Conservation (phyloP, 2,329 filamentous ascomycete species). For the Erysiphe pulchra region DNA sequence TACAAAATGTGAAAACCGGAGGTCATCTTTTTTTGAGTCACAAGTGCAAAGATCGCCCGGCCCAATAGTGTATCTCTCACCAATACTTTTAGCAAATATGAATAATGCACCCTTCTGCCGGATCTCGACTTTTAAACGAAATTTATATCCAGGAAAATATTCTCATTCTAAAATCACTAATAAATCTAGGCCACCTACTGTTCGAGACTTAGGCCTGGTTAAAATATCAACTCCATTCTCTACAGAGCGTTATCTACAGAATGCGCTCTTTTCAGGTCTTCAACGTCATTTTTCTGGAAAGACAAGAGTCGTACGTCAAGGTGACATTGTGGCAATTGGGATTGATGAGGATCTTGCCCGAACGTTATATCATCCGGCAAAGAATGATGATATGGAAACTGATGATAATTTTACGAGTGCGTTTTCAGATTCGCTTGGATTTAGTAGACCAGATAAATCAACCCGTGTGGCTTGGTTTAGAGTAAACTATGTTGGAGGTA, state of each 20-base stretch:
- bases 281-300: constrained; percentile 75
- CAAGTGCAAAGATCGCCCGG: constrained; percentile 34
- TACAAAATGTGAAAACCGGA: constrained; percentile 24
- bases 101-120: constrained; percentile 55
- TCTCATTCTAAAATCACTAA: constrained; percentile 29
- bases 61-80: constrained; percentile 50
- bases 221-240: constrained; percentile 77
- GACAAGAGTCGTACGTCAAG: constrained; percentile 57
- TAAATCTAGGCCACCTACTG: constrained; percentile 30
- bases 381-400: constrained; percentile 32
- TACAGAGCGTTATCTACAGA: constrained; percentile 63
- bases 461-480: constrained; percentile 71
- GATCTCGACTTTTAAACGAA: constrained; percentile 40
- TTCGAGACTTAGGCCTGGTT: constrained; percentile 57
- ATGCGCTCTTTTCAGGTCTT: constrained; percentile 60
- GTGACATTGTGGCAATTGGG: constrained; percentile 70
- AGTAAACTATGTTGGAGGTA: constrained; percentile 45
- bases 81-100: constrained; percentile 67
- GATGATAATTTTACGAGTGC: constrained; percentile 34
- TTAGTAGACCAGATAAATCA: constrained; percentile 11
- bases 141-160: constrained; percentile 21
- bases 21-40: constrained; percentile 38
- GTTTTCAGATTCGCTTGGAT: constrained; percentile 23
- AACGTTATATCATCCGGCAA: constrained; percentile 48
- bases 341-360: constrained; percentile 69